These are phyloP conservation scores for Chytridiales sp. DNA, from an alignment of 371 early-diverging fungal species.

Conservation along the genomic window DNA sequence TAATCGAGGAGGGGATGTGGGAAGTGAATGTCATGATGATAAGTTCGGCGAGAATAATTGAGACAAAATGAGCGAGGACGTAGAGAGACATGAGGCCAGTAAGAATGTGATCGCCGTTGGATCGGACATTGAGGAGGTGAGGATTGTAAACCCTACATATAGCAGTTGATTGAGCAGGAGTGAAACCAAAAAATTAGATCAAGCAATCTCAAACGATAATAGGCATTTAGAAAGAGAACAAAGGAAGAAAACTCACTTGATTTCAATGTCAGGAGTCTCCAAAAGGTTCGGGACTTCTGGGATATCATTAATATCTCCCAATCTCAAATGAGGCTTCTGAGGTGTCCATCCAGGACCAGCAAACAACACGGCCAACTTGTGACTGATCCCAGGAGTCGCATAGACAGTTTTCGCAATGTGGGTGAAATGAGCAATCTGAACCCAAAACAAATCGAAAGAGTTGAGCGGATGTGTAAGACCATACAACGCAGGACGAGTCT, in stretches of 20 bases:
- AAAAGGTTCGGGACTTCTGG: constrained; percentile 18
- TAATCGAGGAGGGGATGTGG: too few species aligned
- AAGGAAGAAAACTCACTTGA: constrained; percentile 2
- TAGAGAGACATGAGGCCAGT: too few species aligned
- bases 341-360: constrained; percentile 62
- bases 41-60: too few species aligned
- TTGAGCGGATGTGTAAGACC: constrained; percentile 60
- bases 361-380: constrained; percentile 55
- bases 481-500: constrained; percentile 49
- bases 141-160: constrained; percentile 5
- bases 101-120: constrained; percentile 1
- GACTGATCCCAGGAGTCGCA: constrained; percentile 38
- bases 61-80: too few species aligned
- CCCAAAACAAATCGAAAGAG: constrained; percentile 54
- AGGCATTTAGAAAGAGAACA: neutral
- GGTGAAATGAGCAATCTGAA: constrained; percentile 51
- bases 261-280: constrained; percentile 14
- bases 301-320: constrained; percentile 17
- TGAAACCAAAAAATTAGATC: neutral
- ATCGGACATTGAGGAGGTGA: neutral
- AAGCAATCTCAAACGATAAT: neutral
- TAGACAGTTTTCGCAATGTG: constrained; percentile 45
- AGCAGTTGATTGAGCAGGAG: neutral
- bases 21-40: too few species aligned
- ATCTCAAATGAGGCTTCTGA: constrained; percentile 13